Percentiles rank a stretch among this genome's conserved stretches.
These are phyloP conservation scores for Chalaropsis thielavioides DNA, from an alignment of 2,329 filamentous ascomycete genomes.

Conservation along the genomic window DNA sequence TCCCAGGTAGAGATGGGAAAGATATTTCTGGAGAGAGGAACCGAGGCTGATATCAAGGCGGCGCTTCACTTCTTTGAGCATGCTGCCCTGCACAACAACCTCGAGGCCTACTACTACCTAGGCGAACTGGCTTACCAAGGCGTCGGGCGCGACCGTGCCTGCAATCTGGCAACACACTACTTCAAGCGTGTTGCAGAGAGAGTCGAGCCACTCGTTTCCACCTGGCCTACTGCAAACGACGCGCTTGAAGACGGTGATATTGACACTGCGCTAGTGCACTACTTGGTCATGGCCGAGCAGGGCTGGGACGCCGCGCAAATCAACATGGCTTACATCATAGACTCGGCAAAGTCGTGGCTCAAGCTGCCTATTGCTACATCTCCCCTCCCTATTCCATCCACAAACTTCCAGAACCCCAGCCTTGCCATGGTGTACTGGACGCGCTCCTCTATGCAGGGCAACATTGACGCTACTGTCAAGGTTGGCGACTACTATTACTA, in stretches of 20 bases:
- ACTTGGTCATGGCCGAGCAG: slow-evolving; percentile 81
- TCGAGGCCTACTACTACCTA: slow-evolving; percentile 85
- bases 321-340: slow-evolving; percentile 77
- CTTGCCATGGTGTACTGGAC: slow-evolving; percentile 89
- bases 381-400: slow-evolving; percentile 12
- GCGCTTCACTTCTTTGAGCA: slow-evolving; percentile 81
- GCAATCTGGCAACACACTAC: slow-evolving; percentile 60
- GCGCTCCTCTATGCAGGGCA: slow-evolving; percentile 79
- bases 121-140: slow-evolving; percentile 75
- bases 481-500: slow-evolving; percentile 95
- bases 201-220: slow-evolving; percentile 57
- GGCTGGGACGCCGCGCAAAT: slow-evolving; percentile 82
- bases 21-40: slow-evolving; percentile 73
- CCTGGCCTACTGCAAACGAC: slow-evolving; percentile 68
- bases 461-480: slow-evolving; percentile 88
- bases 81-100: slow-evolving; percentile 65
- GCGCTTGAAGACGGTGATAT: slow-evolving; percentile 67
- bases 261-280: slow-evolving; percentile 65
- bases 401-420: slow-evolving; percentile 36
- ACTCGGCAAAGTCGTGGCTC: slow-evolving; percentile 51
- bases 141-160: slow-evolving; percentile 65
- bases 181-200: slow-evolving; percentile 70
- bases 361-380: slow-evolving; percentile 32
- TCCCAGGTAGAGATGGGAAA: slow-evolving; percentile 72
- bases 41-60: slow-evolving; percentile 51